A percentile compares a stretch with the other conserved stretches of the same genome.
Conservation (phyloP, 1,284 basidiomycete species). For the Sanghuangporus baumii region DNA sequence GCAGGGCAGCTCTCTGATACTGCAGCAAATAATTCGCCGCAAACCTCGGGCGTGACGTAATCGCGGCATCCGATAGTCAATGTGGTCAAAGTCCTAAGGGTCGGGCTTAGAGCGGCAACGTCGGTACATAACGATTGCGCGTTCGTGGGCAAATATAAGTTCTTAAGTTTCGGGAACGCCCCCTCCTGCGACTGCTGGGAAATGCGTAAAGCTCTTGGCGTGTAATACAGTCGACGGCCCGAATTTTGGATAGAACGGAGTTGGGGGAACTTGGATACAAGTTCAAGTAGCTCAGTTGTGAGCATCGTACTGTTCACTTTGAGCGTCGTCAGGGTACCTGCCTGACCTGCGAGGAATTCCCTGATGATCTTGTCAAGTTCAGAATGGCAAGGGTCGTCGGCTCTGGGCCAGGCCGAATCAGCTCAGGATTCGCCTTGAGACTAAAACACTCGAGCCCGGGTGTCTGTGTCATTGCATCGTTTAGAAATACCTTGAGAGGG, state of each 20-base stretch:
- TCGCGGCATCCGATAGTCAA: background rate
- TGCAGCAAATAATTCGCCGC: background rate
- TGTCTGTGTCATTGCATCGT: background rate
- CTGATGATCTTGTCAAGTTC: background rate
- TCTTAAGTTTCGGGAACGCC: background rate
- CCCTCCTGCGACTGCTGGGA: background rate
- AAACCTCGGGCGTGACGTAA: background rate
- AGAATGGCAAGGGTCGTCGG: background rate
- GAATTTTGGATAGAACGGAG: background rate
- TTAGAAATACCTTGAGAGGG: background rate
- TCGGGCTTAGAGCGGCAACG: background rate
- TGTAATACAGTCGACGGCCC: background rate
- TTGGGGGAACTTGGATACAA: background rate
- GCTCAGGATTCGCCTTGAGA: background rate
- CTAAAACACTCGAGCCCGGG: background rate
- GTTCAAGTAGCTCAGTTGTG: background rate
- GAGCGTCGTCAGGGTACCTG: background rate
- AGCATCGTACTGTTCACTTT: background rate
- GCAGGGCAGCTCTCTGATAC: background rate
- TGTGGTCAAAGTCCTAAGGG: background rate
- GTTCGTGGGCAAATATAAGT: background rate
- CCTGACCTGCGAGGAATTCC: background rate
- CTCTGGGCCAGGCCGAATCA: background rate
- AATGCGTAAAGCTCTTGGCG: background rate
- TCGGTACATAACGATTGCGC: background rate